Evolutionary conservation across 1,284 basidiomycete genomes (phyloP).

Genomic region (Pyrrhoderma lamaoense): DNA sequence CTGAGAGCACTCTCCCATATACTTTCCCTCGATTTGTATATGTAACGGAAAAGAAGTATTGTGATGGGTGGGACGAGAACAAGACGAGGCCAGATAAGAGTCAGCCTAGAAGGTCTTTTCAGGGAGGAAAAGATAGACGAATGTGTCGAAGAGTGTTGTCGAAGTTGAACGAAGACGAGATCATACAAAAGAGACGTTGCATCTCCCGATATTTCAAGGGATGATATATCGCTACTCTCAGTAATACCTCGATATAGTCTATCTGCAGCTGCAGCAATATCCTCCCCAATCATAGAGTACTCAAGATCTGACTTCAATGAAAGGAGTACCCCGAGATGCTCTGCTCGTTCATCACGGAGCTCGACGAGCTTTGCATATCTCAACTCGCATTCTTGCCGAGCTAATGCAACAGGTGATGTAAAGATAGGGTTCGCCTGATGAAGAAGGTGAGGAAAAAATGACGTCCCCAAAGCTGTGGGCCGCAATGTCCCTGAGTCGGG

Average conservation of each 20-base stretch:
- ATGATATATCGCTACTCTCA: constrained; percentile 6
- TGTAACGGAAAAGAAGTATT: constrained; percentile 39
- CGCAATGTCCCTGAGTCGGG: constrained; percentile 26
- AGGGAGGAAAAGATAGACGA: constrained; percentile 32
- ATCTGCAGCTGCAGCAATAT: background rate
- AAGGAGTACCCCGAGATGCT: constrained; percentile 51
- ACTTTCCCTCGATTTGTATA: constrained; percentile 46
- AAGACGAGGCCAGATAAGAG: constrained; percentile 60
- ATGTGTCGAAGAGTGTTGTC: constrained; percentile 28
- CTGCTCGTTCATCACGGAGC: constrained; percentile 57
- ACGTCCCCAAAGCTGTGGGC: constrained; percentile 39
- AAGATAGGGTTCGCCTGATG: constrained; percentile 18
- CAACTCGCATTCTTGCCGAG: constrained; percentile 54
- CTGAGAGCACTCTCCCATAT: constrained; percentile 52
- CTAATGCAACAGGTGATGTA: constrained; percentile 44
- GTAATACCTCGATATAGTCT: background rate
- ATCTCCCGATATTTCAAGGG: background rate
- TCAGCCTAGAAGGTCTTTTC: constrained; percentile 49
- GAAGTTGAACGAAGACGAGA: constrained; percentile 24
- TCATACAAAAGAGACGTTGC: constrained; percentile 1
- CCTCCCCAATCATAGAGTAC: constrained; percentile 1
- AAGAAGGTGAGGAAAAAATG: constrained; percentile 51
- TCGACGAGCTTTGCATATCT: constrained; percentile 51
- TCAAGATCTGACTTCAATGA: constrained; percentile 41
- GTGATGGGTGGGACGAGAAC: constrained; percentile 56